A percentile compares a stretch with the other conserved stretches of the same genome.
These are phyloP conservation scores for Colletotrichum sp. DNA, from an alignment of 2,329 filamentous ascomycete genomes.

Conservation along the genomic window DNA sequence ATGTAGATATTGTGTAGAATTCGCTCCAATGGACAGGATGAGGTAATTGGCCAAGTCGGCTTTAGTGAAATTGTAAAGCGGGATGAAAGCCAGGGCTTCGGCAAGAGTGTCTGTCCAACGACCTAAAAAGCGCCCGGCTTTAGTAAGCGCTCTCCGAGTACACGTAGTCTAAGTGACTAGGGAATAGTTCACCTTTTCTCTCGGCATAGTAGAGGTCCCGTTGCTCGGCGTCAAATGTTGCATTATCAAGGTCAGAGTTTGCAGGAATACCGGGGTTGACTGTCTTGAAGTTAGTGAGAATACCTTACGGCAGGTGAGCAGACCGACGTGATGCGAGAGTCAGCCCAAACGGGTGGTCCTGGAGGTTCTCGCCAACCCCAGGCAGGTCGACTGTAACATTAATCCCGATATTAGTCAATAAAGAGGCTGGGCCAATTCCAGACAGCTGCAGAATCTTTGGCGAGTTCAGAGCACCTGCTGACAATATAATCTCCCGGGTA, in stretches of 20 bases:
- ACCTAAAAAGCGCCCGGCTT: no score
- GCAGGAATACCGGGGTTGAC: background rate
- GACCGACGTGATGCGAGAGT: background rate
- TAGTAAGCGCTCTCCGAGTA: background rate
- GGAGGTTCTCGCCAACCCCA: slow-evolving; percentile 9
- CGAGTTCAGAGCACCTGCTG: slow-evolving; percentile 43
- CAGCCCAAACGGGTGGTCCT: slow-evolving; percentile 3
- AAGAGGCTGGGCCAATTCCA: slow-evolving; percentile 45
- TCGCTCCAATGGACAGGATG: slow-evolving; percentile 29
- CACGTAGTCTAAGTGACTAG: background rate
- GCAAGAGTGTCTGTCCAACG: slow-evolving; percentile 33
- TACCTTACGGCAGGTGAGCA: background rate
- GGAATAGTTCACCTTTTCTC: slow-evolving; percentile 1
- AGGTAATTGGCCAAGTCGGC: slow-evolving; percentile 12
- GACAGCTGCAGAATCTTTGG: slow-evolving; percentile 53
- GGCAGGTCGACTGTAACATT: slow-evolving; percentile 6
- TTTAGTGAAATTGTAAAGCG: slow-evolving; percentile 30
- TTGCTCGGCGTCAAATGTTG: slow-evolving; percentile 36
- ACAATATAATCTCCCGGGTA: slow-evolving; percentile 43
- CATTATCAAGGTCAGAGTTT: slow-evolving; percentile 29
- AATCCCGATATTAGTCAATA: slow-evolving; percentile 42
- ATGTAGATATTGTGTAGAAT: slow-evolving; percentile 36
- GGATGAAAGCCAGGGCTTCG: slow-evolving; percentile 3
- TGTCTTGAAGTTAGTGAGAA: fast-evolving
- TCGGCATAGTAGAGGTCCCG: slow-evolving; percentile 32